Base-by-base conservation (phyloP, 176 grass and related monocot species). In the Poa annua region DNA sequence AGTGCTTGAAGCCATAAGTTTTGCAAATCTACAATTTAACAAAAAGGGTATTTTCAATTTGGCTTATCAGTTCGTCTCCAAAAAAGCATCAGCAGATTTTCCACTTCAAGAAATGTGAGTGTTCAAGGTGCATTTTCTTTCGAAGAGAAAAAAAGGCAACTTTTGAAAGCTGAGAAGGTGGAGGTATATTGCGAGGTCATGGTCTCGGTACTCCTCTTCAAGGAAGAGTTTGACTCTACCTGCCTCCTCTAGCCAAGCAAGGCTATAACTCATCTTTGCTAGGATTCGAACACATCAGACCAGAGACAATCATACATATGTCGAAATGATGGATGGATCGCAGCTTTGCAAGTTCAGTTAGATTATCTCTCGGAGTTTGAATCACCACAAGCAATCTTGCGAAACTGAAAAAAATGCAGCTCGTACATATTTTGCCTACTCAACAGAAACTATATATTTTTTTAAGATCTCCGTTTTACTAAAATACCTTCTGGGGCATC, bases 1-100 rank as follows among this genome's bases (percentile, higher is more conserved):
- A 11, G 49, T 66, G 50, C 20, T 74, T 47, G 92, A 91, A 85
- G 90, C 87, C 96, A 98, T 98, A 4, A 56, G 76, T 75, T 70
- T 74, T 86, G 85, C 34, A 54, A 63, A 88, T 80, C 88, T 93
- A 77, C 10, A 83, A 48, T 78, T 74, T 38, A 16, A 22, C 7
- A 82, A 39, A 35, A 11, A 38, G 44, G 34, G 38, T 34, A 42
- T 45, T 1, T 0, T 49, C 53, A 78, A 81, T 34, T 76, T 81
- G 3, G 21, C 13, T 77, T 34, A 45, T 64, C 39, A 24, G 24
- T 52, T 32, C 17, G 15, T 4, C 36, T 69, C 50, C 9, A 12
- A 76, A 29, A 76, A 76, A 82, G 41, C 6, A 70, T 6, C 0
- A 6, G 56, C 3, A 79, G 48, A 72, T 38, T 19, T 20, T 71